These are phyloP conservation scores for Tuber brumale DNA, from an alignment of 495 filamentous ascomycete genomes.

Conservation along the genomic window DNA sequence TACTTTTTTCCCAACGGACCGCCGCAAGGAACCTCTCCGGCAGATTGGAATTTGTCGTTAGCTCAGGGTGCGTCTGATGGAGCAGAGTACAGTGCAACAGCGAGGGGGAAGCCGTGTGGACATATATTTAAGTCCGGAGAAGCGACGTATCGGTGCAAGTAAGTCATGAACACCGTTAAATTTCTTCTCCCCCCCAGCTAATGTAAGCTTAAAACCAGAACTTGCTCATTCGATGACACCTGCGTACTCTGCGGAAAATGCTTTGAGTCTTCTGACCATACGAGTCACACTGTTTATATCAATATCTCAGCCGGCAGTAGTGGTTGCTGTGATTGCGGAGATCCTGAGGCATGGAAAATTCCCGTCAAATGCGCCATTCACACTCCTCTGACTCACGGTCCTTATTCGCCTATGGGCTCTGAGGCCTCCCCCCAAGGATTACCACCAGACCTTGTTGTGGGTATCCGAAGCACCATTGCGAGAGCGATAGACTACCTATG, in stretches of 20 bases:
- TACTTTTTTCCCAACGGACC: slow-evolving; percentile 75
- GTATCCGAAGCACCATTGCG: slow-evolving; percentile 75
- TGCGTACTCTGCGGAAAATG: slow-evolving; percentile 83
- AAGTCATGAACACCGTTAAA: slow-evolving; percentile 15
- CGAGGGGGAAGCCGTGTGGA: slow-evolving; percentile 89
- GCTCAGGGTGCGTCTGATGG: slow-evolving; percentile 90
- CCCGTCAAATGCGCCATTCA: slow-evolving; percentile 93
- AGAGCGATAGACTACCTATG: slow-evolving; percentile 86
- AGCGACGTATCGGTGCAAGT: slow-evolving; percentile 82
- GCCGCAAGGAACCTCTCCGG: slow-evolving; percentile 46
- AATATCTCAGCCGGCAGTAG: slow-evolving; percentile 79
- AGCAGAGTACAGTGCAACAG: slow-evolving; percentile 87
- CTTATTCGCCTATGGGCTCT: slow-evolving; percentile 50
- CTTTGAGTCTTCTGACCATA: slow-evolving; percentile 91
- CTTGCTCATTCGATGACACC: slow-evolving; percentile 80
- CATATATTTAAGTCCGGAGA: slow-evolving; percentile 93
- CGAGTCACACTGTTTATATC: slow-evolving; percentile 83
- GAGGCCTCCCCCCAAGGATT: slow-evolving; percentile 44
- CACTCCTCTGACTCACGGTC: slow-evolving; percentile 52
- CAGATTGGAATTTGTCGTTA: slow-evolving; percentile 64
- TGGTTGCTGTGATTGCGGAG: slow-evolving; percentile 95
- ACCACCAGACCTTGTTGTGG: slow-evolving; percentile 64
- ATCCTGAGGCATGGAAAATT: slow-evolving; percentile 82
- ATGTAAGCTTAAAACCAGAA: slow-evolving; percentile 42
- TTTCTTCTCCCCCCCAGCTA: background rate